A percentile compares a stretch with the other conserved stretches of the same genome.
phyloP scores from a whole-genome alignment of 495 filamentous ascomycete species.

The Neurospora cerealis region DNA sequence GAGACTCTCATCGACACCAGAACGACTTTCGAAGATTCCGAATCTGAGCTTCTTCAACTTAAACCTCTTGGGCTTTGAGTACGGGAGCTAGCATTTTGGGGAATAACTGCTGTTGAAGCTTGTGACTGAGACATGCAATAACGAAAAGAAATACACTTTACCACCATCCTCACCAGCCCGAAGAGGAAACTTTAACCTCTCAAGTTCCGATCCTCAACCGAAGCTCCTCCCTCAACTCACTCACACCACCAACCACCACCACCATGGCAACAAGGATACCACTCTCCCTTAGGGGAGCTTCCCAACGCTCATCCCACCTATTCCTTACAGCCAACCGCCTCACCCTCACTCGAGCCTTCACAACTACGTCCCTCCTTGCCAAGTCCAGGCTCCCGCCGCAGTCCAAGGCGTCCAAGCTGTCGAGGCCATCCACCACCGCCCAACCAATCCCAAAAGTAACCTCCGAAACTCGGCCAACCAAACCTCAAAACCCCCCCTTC shows the following conservation, averaged over 20 bases:
- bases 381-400: background rate
- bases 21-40: background rate
- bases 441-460: background rate
- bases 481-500: too few relatives aligned
- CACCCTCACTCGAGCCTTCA: conserved; percentile 1
- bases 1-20: background rate
- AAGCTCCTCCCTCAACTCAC: background rate
- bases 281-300: background rate
- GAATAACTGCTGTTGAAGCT: background rate
- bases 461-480: background rate
- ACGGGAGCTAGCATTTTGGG: background rate
- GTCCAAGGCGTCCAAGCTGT: background rate
- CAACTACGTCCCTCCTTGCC: conserved; percentile 2
- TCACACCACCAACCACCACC: background rate
- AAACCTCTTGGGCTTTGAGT: background rate
- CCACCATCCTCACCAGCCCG: background rate
- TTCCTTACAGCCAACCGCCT: background rate
- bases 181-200: background rate
- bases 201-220: background rate
- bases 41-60: background rate
- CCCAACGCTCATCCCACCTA: background rate
- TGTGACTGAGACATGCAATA: background rate
- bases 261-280: conserved; percentile 8
- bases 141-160: background rate
- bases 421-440: background rate